Conservation (phyloP, 495 filamentous ascomycete species). For the Podospora pseudopauciseta region DNA sequence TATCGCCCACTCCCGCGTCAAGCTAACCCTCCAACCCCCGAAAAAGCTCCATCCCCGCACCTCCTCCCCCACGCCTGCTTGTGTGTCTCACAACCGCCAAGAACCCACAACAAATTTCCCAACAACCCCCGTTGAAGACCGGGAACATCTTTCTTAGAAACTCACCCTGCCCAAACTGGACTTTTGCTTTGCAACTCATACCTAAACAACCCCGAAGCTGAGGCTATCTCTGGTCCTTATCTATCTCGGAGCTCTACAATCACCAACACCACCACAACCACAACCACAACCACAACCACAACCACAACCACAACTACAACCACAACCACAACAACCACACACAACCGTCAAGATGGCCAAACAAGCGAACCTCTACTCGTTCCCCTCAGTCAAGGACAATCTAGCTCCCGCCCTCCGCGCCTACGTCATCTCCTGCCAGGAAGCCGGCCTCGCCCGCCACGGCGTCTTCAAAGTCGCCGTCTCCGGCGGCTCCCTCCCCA, state of each 20-base stretch:
- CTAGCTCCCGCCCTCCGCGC: constrained; percentile 71
- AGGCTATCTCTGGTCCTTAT: background rate
- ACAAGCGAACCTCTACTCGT: constrained; percentile 83
- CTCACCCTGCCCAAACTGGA: background rate
- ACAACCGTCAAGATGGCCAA: constrained; percentile 52
- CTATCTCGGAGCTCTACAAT: background rate
- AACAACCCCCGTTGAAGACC: background rate
- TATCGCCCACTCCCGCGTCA: background rate
- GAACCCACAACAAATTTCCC: background rate
- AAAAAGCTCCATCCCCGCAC: background rate
- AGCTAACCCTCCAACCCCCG: background rate
- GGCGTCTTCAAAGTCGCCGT: constrained; percentile 83
- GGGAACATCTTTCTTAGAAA: background rate
- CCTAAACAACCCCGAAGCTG: background rate
- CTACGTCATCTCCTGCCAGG: constrained; percentile 78
- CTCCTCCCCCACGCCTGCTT: background rate
- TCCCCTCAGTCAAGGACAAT: constrained; percentile 53
- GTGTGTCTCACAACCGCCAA: too few relatives aligned
- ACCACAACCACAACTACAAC: background rate
- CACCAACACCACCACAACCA: background rate
- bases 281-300: background rate
- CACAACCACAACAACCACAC: background rate
- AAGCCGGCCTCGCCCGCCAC: constrained; percentile 73
- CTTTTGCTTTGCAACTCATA: too few relatives aligned
- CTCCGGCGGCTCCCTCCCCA: constrained; percentile 90